Conservation (phyloP, 495 filamentous ascomycete genomes). For the Margaritispora aquatica region DNA sequence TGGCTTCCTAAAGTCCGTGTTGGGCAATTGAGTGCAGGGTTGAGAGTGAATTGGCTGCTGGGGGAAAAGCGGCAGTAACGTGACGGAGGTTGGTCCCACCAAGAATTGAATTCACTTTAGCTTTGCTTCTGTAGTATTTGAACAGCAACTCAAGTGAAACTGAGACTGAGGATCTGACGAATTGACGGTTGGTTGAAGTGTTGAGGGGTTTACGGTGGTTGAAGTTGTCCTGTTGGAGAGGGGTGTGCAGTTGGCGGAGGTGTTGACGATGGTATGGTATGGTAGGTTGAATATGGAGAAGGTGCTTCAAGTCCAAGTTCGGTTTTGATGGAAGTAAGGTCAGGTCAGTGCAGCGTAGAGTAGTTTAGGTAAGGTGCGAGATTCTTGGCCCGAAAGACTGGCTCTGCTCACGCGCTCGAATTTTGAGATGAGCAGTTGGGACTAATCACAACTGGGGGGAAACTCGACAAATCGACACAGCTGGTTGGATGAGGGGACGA, state of each 20-base stretch:
- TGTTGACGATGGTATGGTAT: background rate
- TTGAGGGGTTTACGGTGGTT: constrained; percentile 11
- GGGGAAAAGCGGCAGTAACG: constrained; percentile 13
- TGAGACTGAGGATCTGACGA: constrained; percentile 7
- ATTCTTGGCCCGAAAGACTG: constrained; percentile 24
- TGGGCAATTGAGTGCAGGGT: constrained; percentile 36
- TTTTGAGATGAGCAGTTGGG: constrained; percentile 22
- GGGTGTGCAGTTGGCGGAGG: constrained; percentile 1
- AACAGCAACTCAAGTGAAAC: constrained; percentile 6
- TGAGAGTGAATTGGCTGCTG: constrained; percentile 8
- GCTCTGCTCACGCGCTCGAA: constrained; percentile 25
- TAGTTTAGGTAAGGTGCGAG: constrained; percentile 18
- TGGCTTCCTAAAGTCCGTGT: constrained; percentile 42
- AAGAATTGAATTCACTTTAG: constrained; percentile 6
- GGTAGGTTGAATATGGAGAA: constrained; percentile 15
- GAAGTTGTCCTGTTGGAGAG: background rate
- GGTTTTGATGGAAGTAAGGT: constrained; percentile 16
- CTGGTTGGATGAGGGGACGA: constrained; percentile 16
- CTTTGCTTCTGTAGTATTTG: constrained; percentile 17
- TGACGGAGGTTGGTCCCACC: constrained; percentile 15
- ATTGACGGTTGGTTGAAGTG: background rate
- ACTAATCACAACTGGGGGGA: constrained; percentile 16
- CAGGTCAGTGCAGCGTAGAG: constrained; percentile 2
- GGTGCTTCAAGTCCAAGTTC: background rate
- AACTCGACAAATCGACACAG: constrained; percentile 4